Evolutionary conservation across 2,329 filamentous ascomycete genomes (phyloP).

Genomic region (Trichocomaceae sp.): DNA sequence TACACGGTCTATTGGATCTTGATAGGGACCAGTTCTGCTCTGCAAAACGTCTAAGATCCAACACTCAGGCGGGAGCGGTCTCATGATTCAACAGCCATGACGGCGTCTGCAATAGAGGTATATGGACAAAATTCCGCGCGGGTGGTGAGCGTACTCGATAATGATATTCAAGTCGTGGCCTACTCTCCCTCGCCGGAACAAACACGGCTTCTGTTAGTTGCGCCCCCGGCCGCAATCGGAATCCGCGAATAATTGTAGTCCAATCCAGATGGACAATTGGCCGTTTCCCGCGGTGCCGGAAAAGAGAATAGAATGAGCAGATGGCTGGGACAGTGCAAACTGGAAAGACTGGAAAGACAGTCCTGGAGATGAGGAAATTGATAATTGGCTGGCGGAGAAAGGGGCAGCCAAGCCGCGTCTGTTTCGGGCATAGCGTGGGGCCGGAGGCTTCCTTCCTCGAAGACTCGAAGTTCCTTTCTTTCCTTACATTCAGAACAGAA

Average conservation of each 20-base stretch:
- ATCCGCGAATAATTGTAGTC: not conserved
- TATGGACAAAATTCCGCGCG: no score
- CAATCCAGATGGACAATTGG: not conserved
- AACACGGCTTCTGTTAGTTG: not conserved
- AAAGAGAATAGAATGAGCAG: not conserved
- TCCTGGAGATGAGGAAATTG: no score
- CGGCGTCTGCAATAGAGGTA: not conserved
- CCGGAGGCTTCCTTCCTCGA: not conserved
- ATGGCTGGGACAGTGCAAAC: no score
- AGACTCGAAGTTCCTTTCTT: no score
- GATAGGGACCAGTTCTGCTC: not conserved
- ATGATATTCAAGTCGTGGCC: not conserved
- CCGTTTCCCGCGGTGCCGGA: not conserved
- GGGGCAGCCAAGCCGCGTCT: slow-evolving; percentile 5
- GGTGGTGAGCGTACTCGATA: not conserved
- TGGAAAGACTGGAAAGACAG: no score
- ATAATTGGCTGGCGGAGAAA: slow-evolving; percentile 9
- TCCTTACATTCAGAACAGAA: no score
- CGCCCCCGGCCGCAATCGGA: not conserved
- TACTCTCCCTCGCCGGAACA: not conserved
- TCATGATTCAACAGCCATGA: slow-evolving; percentile 8
- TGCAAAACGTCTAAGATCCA: not conserved
- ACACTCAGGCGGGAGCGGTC: slow-evolving; percentile 5
- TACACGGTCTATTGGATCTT: not conserved
- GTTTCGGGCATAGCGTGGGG: not conserved